These are phyloP conservation scores for Bassia scoparia DNA, from an alignment of 148 eudicot genomes.

Conservation along the genomic window DNA sequence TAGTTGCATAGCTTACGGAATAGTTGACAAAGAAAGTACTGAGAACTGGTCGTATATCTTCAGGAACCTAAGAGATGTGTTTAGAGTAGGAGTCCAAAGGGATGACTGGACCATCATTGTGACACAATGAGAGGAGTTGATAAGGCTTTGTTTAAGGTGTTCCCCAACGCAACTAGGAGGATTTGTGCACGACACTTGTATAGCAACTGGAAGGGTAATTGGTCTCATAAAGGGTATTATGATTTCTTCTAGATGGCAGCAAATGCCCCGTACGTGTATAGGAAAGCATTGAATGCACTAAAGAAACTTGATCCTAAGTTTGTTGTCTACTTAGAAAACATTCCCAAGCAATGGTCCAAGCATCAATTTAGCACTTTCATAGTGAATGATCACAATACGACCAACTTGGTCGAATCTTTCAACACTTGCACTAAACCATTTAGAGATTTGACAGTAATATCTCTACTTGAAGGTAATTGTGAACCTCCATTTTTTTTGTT, in stretches of 20 bases:
- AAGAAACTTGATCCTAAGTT: background rate
- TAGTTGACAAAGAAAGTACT: background rate
- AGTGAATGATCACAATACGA: too few relatives aligned
- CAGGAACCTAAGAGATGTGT: too few relatives aligned
- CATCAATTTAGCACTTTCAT: background rate
- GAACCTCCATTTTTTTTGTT: too few relatives aligned
- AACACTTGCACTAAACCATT: too few relatives aligned
- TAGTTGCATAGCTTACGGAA: background rate
- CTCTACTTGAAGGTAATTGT: too few relatives aligned
- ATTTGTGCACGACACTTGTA: background rate
- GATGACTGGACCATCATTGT: background rate
- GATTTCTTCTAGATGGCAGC: background rate
- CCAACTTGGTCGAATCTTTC: too few relatives aligned
- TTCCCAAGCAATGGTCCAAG: background rate
- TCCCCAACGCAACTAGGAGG: background rate
- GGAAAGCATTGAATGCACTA: background rate
- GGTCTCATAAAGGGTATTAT: background rate
- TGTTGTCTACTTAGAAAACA: background rate
- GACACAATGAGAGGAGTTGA: background rate
- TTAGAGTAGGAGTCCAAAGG: too few relatives aligned
- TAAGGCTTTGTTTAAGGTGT: background rate
- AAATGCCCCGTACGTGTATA: background rate
- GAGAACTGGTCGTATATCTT: background rate
- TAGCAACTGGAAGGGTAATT: background rate
- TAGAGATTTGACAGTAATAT: too few relatives aligned